Conservation (phyloP, 2,329 filamentous ascomycete genomes). For the Cladosporium velox region DNA sequence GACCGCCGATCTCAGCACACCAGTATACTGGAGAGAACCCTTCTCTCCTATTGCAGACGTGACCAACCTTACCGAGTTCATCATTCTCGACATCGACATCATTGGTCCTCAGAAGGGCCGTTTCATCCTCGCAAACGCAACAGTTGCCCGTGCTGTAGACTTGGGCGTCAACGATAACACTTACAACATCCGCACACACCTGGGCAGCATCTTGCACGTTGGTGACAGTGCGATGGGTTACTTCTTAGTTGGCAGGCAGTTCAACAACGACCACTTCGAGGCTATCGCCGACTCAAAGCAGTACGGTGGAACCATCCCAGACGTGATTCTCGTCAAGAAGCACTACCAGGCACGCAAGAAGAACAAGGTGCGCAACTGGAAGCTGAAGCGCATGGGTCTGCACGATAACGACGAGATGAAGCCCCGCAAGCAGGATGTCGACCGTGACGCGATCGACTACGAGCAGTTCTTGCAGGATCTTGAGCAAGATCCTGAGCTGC, state of each 20-base stretch:
- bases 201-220: conserved; percentile 79
- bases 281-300: conserved; percentile 75
- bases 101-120: conserved; percentile 74
- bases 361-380: conserved; percentile 76
- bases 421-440: conserved; percentile 83
- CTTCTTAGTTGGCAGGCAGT: conserved; percentile 82
- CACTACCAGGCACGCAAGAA: conserved; percentile 86
- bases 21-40: conserved; percentile 87
- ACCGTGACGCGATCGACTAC: conserved; percentile 87
- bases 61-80: conserved; percentile 83
- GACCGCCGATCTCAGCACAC: conserved; percentile 78
- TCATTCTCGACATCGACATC: conserved; percentile 91
- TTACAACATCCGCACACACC: conserved; percentile 87
- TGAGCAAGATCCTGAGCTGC: conserved; percentile 88
- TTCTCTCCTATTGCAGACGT: conserved; percentile 84
- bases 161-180: conserved; percentile 82
- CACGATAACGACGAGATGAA: conserved; percentile 80
- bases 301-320: conserved; percentile 78
- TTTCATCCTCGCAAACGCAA: conserved; percentile 82
- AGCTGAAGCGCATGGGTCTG: conserved; percentile 86
- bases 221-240: conserved; percentile 97
- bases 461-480: conserved; percentile 97
- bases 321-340: conserved; percentile 96
- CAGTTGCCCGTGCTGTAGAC: conserved; percentile 82
- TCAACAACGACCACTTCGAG: conserved; percentile 86